Evolutionary conservation across 352 stramenopile genomes (phyloP).

Genomic region (Pythium rishiriense): DNA sequence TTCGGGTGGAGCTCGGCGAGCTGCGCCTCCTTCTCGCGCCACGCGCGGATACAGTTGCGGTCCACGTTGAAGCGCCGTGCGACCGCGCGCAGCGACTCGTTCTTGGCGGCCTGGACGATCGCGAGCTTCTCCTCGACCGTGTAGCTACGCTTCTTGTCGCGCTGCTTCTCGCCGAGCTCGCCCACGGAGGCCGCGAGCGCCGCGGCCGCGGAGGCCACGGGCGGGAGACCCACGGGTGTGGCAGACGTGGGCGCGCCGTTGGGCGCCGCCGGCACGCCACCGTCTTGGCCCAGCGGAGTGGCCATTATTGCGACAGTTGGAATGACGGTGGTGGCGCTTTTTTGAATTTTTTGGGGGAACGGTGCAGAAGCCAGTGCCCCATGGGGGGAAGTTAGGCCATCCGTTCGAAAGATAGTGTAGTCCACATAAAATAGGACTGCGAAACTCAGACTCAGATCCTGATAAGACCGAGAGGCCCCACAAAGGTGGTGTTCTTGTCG

Average conservation of each 20-base stretch:
- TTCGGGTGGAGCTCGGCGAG: constrained; percentile 52
- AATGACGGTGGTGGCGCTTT: background rate
- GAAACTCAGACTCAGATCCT: constrained; percentile 9
- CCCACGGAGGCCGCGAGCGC: constrained; percentile 9
- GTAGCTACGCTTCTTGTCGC: constrained; percentile 76
- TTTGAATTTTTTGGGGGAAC: background rate
- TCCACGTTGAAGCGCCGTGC: constrained; percentile 69
- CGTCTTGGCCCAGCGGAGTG: too few species aligned
- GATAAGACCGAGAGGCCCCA: constrained; percentile 6
- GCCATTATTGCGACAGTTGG: too few species aligned
- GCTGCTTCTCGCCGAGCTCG: constrained; percentile 8
- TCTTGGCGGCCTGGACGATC: constrained; percentile 57
- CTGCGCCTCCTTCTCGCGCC: constrained; percentile 62
- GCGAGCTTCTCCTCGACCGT: constrained; percentile 71
- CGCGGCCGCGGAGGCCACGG: background rate
- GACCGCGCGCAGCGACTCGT: constrained; percentile 52
- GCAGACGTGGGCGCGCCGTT: background rate
- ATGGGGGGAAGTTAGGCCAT: constrained; percentile 20
- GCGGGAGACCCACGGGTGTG: background rate
- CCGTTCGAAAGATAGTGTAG: constrained; percentile 7
- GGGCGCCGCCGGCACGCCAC: background rate
- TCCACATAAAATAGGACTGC: constrained; percentile 10
- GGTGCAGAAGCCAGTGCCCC: constrained; percentile 24
- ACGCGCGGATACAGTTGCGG: constrained; percentile 72
- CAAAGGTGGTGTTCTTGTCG: too few species aligned